These are phyloP conservation scores for Phytophthora tentaculata DNA, from an alignment of 352 stramenopile genomes.

Conservation along the genomic window DNA sequence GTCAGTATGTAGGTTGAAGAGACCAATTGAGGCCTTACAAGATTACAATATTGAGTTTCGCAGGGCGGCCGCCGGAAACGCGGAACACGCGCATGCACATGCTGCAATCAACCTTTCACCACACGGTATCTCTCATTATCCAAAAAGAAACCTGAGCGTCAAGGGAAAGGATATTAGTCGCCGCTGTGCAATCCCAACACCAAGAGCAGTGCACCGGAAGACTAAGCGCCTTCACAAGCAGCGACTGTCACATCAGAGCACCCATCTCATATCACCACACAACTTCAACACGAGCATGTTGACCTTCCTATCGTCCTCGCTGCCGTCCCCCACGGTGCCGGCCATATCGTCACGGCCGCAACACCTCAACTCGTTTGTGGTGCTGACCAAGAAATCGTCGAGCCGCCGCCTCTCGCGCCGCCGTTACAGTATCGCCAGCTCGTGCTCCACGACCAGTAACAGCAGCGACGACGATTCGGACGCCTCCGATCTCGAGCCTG, in stretches of 20 bases:
- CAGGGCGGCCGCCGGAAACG: background rate
- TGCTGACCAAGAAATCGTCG: constrained; percentile 43
- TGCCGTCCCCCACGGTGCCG: constrained; percentile 32
- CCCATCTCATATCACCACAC: constrained; percentile 2
- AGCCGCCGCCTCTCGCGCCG: constrained; percentile 36
- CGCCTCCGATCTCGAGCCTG: constrained; percentile 24
- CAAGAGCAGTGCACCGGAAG: constrained; percentile 7
- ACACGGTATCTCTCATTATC: constrained; percentile 10
- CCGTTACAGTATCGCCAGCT: constrained; percentile 39
- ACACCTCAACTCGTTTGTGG: constrained; percentile 47
- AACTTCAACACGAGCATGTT: constrained; percentile 36
- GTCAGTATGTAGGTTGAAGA: constrained; percentile 19
- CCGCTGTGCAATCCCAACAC: background rate
- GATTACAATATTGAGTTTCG: background rate
- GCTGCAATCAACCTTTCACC: background rate
- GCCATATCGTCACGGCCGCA: constrained; percentile 11
- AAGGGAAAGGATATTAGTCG: background rate
- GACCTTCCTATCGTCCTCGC: constrained; percentile 30
- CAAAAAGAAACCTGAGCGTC: constrained; percentile 6
- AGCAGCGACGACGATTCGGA: constrained; percentile 50
- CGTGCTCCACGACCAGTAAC: constrained; percentile 46
- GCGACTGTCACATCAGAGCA: background rate
- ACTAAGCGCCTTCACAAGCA: no score
- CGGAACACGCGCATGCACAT: background rate
- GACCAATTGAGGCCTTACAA: constrained; percentile 4